These are phyloP conservation scores for Neofusicoccum sp. DNA, from an alignment of 2,329 filamentous ascomycete genomes.

Conservation along the genomic window DNA sequence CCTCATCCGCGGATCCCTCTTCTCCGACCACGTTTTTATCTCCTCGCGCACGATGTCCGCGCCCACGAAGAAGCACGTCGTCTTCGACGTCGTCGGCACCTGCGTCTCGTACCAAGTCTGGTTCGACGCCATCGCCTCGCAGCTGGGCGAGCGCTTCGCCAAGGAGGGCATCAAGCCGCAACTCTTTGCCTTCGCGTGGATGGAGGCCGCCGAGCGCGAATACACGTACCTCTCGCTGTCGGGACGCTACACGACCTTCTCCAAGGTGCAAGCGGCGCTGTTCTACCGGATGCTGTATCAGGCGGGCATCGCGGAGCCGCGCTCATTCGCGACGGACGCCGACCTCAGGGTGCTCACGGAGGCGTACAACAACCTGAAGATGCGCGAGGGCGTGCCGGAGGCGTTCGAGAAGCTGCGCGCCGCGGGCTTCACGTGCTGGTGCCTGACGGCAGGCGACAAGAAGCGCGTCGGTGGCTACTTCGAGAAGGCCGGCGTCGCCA, in stretches of 20 bases:
- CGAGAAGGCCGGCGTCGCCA: slow-evolving; percentile 46
- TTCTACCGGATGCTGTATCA: slow-evolving; percentile 52
- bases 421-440: slow-evolving; percentile 54
- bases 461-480: slow-evolving; percentile 55
- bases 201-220: slow-evolving; percentile 49
- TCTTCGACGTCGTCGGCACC: slow-evolving; percentile 52
- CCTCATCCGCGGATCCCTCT: not conserved
- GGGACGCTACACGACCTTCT: slow-evolving; percentile 45
- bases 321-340: slow-evolving; percentile 42
- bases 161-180: slow-evolving; percentile 40
- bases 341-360: slow-evolving; percentile 43
- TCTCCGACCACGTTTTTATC: not conserved
- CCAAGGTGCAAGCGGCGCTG: slow-evolving; percentile 42
- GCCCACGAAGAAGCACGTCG: slow-evolving; percentile 19
- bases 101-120: slow-evolving; percentile 48
- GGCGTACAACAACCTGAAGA: slow-evolving; percentile 33
- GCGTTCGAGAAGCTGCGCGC: slow-evolving; percentile 44
- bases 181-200: slow-evolving; percentile 49
- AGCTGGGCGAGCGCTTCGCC: slow-evolving; percentile 43
- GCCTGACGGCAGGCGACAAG: slow-evolving; percentile 53
- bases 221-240: slow-evolving; percentile 51
- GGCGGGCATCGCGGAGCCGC: slow-evolving; percentile 45
- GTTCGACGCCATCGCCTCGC: slow-evolving; percentile 41
- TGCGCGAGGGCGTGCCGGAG: slow-evolving; percentile 43
- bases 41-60: not conserved